Base-by-base conservation (phyloP, 768 basidiomycete genomes). In the Mrakia frigida region DNA sequence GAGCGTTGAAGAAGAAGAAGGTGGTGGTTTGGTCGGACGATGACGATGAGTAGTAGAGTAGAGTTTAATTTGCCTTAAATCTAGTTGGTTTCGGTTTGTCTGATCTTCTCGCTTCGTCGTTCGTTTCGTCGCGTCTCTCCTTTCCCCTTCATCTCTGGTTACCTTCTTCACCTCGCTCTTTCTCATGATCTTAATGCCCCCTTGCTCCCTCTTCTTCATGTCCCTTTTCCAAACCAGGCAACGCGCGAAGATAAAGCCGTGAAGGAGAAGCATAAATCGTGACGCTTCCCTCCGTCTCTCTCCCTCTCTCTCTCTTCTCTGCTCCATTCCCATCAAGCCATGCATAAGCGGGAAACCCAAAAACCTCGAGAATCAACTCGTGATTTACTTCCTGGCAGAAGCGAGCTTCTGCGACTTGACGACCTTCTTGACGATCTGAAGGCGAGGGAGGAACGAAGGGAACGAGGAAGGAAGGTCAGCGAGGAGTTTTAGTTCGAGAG, bases 381-480 rank as follows among this genome's bases (percentile, higher is more conserved):
- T 9, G 39, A 70, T 72, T 72, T 72, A 72, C 70, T 72, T 72
- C 70, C 39, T 72, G 70, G 70, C 35, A 21, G 70, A 52, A 56
- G 52, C 70, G 28, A 72, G 35, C 70, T 72, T 72, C 85, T 92
- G 93, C 83, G 91, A 90, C 88, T 97, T 97, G 88, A 98, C 94
- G 81, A 98, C 96, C 86, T 89, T 91, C 90, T 99, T 99, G 83
- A 99, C 97, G 81, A 99, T 98, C 88, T 78, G 56, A 1, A 37
- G 61, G 21, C 0, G 60, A 18, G 25, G 37, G 18, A 31, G 23
- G 18, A 5, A 18, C 18, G 41, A 37, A 68, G 65, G 0, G 37
- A 43, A n/a, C 0, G 65, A 68, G 35, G 2, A 52, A 13, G 21
- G n/a, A 52, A 10, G 21, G 52, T 59, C 63, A 74, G 31, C 6